Conservation (phyloP, 176 grass and related monocot species). For the Cymbopogon citratus region DNA sequence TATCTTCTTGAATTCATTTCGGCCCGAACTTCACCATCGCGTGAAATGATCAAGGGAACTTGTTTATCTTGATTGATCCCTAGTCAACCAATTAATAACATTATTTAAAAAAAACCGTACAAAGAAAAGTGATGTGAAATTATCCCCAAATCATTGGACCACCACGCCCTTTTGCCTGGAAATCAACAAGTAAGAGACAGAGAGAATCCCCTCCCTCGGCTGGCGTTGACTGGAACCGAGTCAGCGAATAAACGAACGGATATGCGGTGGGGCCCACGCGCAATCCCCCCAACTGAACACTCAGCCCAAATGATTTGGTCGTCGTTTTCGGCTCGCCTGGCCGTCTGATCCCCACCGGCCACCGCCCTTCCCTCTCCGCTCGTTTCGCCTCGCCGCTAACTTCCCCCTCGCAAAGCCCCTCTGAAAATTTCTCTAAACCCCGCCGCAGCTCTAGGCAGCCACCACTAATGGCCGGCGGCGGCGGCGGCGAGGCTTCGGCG, state of each 20-base stretch:
- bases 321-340: neutral
- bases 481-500: neutral
- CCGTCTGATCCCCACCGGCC: neutral
- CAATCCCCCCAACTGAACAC: neutral
- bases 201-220: neutral
- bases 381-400: neutral
- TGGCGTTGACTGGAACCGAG: neutral
- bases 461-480: conserved; percentile 25
- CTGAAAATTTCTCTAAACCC: neutral
- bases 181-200: neutral
- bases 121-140: neutral
- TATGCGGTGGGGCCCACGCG: conserved; percentile 11
- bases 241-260: conserved; percentile 23
- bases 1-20: neutral
- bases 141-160: neutral
- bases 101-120: neutral
- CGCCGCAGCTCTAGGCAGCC: neutral
- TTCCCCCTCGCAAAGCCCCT: neutral
- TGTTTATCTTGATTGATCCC: neutral
- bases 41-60: neutral
- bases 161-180: neutral
- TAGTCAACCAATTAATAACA: neutral
- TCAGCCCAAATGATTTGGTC: neutral
- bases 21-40: neutral
- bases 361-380: neutral